phyloP scores from a whole-genome alignment of 495 filamentous ascomycete species.

The Xylaria curta region DNA sequence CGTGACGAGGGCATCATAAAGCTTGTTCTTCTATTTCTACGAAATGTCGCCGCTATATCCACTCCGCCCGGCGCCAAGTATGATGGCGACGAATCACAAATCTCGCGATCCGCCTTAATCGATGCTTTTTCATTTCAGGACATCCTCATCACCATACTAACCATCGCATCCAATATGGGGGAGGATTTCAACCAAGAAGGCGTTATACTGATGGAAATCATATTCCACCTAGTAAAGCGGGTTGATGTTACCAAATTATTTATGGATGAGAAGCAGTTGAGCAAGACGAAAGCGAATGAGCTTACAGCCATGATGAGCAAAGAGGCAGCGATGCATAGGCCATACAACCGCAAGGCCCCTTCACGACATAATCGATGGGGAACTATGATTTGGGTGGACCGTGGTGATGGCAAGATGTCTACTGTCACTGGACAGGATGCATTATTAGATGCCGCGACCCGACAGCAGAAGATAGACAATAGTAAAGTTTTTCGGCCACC shows the following conservation, averaged over 20 bases:
- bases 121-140: constrained; percentile 90
- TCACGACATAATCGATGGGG: constrained; percentile 94
- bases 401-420: constrained; percentile 78
- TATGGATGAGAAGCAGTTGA: constrained; percentile 74
- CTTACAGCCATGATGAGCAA: constrained; percentile 74
- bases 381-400: constrained; percentile 96
- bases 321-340: constrained; percentile 79
- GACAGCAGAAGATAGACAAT: constrained; percentile 86
- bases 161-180: constrained; percentile 85
- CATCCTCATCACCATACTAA: constrained; percentile 82
- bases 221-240: constrained; percentile 92
- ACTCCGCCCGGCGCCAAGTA: constrained; percentile 63
- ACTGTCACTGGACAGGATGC: constrained; percentile 89
- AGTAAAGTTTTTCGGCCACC: constrained; percentile 91
- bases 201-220: constrained; percentile 80
- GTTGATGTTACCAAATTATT: constrained; percentile 87
- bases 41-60: constrained; percentile 86
- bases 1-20: constrained; percentile 95
- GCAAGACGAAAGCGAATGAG: constrained; percentile 72
- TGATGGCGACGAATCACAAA: constrained; percentile 81
- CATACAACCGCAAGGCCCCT: constrained; percentile 79
- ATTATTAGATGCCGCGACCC: constrained; percentile 72
- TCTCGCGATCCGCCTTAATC: constrained; percentile 85
- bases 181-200: constrained; percentile 93
- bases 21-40: constrained; percentile 83